Base-by-base conservation (phyloP, 23 red algal species). In the Gracilariopsis chorda region DNA sequence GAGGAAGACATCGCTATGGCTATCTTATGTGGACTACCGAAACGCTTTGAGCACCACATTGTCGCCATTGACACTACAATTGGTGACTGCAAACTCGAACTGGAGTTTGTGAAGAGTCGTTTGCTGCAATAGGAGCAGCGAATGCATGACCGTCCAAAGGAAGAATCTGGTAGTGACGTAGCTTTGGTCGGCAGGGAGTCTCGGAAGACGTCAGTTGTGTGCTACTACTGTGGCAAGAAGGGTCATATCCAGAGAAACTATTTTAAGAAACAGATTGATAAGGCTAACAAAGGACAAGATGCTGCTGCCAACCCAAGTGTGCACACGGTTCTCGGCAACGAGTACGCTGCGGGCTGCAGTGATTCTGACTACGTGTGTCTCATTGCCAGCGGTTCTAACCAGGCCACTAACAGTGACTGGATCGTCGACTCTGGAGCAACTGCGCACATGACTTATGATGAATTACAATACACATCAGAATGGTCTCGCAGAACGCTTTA, bases 31-130 rank as follows among this genome's bases (percentile, higher is more conserved):
- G 48, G 55, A n/a, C 30, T 84, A 9, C 79, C 55, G 2, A 19
- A 58, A 42, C 55, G 16, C 20, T 84, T 65, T 63, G 55, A 84
- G 42, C 52, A 84, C 32, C 60, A 63, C 2, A 62, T 84, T 45
- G 79, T 84, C 1, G 79, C 53, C 0, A 45, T 84, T 7, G 55
- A 84, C 43, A 56, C 79, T 10, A 61, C 77, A 9, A 37, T 84
- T 2, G 21, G 25, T 29, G 36, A 76, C 37, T 27, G 62, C 60
- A 0, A 20, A 71, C 59, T 85, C 58, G 27, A 13, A 39, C 23
- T 87, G n/a, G 63, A 75, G 33, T 87, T 87, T 55, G 58, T 71
- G 48, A 87, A 87, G 82, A 75, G 82, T 73, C 64, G 82, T 73
- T 36, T 87, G 41, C 59, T 87, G 63, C 82, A 71, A 51, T 60